phyloP scores from a whole-genome alignment of 2,329 filamentous ascomycete genomes.

The Botrytis galanthina region DNA sequence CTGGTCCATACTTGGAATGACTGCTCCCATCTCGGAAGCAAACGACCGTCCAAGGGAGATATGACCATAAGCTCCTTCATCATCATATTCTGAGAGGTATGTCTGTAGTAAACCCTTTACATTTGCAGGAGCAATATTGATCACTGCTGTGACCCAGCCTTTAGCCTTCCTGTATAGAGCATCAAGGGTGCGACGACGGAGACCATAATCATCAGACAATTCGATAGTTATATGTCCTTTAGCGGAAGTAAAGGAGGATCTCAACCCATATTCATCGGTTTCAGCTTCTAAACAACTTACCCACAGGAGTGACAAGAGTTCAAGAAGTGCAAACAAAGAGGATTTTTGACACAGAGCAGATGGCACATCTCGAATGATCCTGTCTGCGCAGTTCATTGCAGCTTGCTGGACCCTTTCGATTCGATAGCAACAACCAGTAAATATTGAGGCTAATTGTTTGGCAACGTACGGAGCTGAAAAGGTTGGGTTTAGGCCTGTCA shows the following conservation, averaged over 20 bases:
- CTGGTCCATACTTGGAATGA: slow-evolving; percentile 83
- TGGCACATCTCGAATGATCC: slow-evolving; percentile 79
- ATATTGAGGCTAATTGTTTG: slow-evolving; percentile 78
- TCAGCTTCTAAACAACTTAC: slow-evolving; percentile 90
- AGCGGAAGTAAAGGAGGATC: slow-evolving; percentile 73
- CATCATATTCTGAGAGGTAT: slow-evolving; percentile 91
- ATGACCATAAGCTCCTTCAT: slow-evolving; percentile 87
- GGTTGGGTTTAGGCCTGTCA: slow-evolving; percentile 66
- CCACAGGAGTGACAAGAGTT: slow-evolving; percentile 94
- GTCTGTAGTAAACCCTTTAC: slow-evolving; percentile 95
- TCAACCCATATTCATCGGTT: slow-evolving; percentile 88
- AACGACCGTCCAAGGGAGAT: slow-evolving; percentile 92
- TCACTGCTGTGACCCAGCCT: slow-evolving; percentile 74
- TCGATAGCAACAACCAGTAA: slow-evolving; percentile 88
- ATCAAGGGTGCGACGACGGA: slow-evolving; percentile 76
- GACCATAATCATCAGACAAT: slow-evolving; percentile 87
- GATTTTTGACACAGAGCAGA: slow-evolving; percentile 87
- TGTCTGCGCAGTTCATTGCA: slow-evolving; percentile 78
- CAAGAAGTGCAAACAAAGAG: slow-evolving; percentile 88
- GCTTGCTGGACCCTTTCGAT: slow-evolving; percentile 89
- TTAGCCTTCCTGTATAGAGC: slow-evolving; percentile 74
- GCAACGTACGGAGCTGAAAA: slow-evolving; percentile 94
- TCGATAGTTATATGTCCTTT: slow-evolving; percentile 79
- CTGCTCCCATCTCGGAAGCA: slow-evolving; percentile 85
- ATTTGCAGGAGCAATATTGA: slow-evolving; percentile 85